Conservation (phyloP, 306 rosid species). For the Styphnolobium japonicum region DNA sequence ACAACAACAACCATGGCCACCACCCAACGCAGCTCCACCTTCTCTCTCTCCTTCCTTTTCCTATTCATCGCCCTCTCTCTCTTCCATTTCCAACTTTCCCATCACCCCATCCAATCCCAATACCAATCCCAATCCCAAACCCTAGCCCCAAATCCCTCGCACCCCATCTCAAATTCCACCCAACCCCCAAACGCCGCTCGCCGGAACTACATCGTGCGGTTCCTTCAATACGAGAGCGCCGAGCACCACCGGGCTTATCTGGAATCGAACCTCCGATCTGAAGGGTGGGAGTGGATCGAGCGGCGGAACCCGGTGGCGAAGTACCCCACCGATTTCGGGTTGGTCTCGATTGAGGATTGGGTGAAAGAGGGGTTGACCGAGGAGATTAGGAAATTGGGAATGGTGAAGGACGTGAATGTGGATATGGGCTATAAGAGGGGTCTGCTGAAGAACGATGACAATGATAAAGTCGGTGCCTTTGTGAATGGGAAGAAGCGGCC, state of each 20-base stretch:
- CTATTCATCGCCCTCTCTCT: conserved; percentile 38
- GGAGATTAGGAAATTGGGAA: conserved; percentile 50
- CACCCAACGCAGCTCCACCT: conserved; percentile 13
- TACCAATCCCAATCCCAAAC: conserved; percentile 31
- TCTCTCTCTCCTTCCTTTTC: conserved; percentile 37
- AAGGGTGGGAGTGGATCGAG: conserved; percentile 86
- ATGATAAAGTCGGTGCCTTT: conserved; percentile 55
- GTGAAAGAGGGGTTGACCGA: conserved; percentile 34
- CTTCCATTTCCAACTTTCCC: conserved; percentile 31
- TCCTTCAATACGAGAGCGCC: conserved; percentile 55
- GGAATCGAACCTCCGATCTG: conserved; percentile 42
- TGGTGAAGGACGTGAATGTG: conserved; percentile 76
- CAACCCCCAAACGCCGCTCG: conserved; percentile 24
- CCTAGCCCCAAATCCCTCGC: neutral
- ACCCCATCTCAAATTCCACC: conserved; percentile 35
- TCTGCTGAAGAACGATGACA: conserved; percentile 41
- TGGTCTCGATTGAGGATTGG: conserved; percentile 64
- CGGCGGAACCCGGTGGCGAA: conserved; percentile 72
- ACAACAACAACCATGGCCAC: conserved; percentile 34
- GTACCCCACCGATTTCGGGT: conserved; percentile 83
- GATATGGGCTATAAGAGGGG: conserved; percentile 69
- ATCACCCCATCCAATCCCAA: conserved; percentile 16
- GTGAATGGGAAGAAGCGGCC: conserved; percentile 77
- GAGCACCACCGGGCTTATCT: conserved; percentile 62
- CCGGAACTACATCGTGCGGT: conserved; percentile 72